phyloP scores from a whole-genome alignment of 257 asterid genomes.

The Primulina huaijiensis region DNA sequence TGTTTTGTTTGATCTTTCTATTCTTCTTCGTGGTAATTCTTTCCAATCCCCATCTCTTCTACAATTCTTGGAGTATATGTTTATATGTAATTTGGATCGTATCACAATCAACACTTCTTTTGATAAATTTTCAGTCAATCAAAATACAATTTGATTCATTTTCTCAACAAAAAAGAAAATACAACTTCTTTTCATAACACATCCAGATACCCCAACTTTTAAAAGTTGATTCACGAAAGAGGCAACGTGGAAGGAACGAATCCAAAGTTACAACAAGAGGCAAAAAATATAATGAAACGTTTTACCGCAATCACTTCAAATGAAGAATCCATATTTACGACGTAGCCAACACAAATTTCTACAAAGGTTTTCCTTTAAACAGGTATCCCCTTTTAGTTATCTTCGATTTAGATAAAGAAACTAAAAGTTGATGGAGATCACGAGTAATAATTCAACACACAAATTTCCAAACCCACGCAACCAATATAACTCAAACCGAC shows the following conservation, averaged over 20 bases:
- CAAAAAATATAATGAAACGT: not conserved
- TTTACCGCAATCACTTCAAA: not conserved
- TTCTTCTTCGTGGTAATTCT: not conserved
- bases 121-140: not conserved
- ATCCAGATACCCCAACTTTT: not conserved
- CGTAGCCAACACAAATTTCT: not conserved
- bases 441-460: too few species aligned
- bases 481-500: too few species aligned
- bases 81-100: not conserved
- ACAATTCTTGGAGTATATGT: not conserved
- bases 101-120: not conserved
- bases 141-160: not conserved
- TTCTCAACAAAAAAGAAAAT: too few species aligned
- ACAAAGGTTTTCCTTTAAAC: not conserved
- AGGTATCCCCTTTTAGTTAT: not conserved
- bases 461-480: not conserved
- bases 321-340: not conserved
- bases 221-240: not conserved
- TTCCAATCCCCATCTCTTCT: not conserved
- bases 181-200: not conserved
- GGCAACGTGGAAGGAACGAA: not conserved
- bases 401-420: not conserved
- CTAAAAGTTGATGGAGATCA: not conserved
- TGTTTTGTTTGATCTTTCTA: not conserved
- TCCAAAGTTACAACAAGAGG: not conserved